Conservation (phyloP, 768 basidiomycete genomes). For the Psilocybe sp. region DNA sequence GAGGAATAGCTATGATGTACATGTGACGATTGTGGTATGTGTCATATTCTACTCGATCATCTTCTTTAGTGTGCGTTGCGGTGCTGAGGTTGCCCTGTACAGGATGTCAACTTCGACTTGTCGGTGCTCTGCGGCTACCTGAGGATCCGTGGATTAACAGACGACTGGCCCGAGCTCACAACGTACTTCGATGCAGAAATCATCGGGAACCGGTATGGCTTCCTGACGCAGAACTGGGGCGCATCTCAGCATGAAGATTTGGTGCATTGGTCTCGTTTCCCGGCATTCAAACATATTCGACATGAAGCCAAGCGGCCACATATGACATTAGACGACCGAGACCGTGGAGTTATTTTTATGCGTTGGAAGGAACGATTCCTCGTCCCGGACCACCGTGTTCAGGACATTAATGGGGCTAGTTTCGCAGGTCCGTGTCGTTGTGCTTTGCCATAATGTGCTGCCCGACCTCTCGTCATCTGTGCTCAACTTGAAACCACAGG, state of each 20-base stretch:
- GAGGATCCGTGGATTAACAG: slow-evolving; percentile 87
- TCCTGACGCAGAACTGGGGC: slow-evolving; percentile 88
- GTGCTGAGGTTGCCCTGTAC: slow-evolving; percentile 3
- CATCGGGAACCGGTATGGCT: slow-evolving; percentile 87
- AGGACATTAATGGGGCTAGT: slow-evolving; percentile 92
- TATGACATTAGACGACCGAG: slow-evolving; percentile 73
- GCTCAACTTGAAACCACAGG: slow-evolving; percentile 39
- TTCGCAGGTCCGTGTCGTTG: slow-evolving; percentile 71
- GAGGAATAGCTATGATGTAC: slow-evolving; percentile 91
- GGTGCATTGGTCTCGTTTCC: slow-evolving; percentile 93
- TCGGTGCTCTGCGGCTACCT: slow-evolving; percentile 91
- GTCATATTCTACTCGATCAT: slow-evolving; percentile 8
- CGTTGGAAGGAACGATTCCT: slow-evolving; percentile 96
- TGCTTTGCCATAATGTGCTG: too few relatives aligned
- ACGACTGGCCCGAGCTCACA: slow-evolving; percentile 93
- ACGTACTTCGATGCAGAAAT: slow-evolving; percentile 98
- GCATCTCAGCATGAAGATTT: slow-evolving; percentile 90
- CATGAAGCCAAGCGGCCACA: slow-evolving; percentile 76
- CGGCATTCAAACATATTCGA: slow-evolving; percentile 81
- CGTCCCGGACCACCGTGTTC: slow-evolving; percentile 91
- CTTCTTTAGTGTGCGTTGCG: background rate
- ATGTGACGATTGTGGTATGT: slow-evolving; percentile 87
- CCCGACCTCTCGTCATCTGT: too few relatives aligned
- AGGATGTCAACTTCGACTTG: slow-evolving; percentile 88
- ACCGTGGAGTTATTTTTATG: slow-evolving; percentile 87